Percentiles rank a stretch among this genome's conserved stretches.
Conservation (phyloP, 331 rosid species). For the Pyracantha coccinea region DNA sequence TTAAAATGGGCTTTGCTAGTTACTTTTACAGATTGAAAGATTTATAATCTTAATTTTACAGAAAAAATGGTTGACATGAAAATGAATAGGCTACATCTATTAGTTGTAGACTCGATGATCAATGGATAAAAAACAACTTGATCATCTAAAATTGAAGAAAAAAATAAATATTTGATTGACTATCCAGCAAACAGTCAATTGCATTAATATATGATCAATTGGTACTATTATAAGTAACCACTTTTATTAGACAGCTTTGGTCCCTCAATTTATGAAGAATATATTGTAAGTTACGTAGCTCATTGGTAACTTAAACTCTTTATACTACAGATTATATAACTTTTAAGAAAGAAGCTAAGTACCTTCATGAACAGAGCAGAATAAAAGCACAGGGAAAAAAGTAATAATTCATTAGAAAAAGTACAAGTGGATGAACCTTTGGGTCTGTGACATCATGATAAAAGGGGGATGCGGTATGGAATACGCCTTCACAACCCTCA, state of each 20-base stretch:
- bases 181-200: neutral
- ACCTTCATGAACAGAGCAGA: neutral
- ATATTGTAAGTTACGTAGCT: no score
- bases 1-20: neutral
- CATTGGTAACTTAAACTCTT: neutral
- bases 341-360: neutral
- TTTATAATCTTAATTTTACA: neutral
- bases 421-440: slow-evolving; percentile 28
- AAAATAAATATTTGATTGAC: neutral
- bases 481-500: slow-evolving; percentile 60
- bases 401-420: neutral
- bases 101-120: neutral
- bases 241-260: no score
- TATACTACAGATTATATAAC: neutral
- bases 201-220: neutral
- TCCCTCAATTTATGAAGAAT: no score
- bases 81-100: neutral
- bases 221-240: neutral
- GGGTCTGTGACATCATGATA: slow-evolving; percentile 32
- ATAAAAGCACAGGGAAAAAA: neutral
- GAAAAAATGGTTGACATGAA: neutral
- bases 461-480: slow-evolving; percentile 83
- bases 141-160: neutral
- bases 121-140: neutral
- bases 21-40: no score